Percentiles rank a stretch among this genome's conserved stretches.
Conservation (phyloP, 805 yeast genomes). For the Yamadazyma tumulicola region DNA sequence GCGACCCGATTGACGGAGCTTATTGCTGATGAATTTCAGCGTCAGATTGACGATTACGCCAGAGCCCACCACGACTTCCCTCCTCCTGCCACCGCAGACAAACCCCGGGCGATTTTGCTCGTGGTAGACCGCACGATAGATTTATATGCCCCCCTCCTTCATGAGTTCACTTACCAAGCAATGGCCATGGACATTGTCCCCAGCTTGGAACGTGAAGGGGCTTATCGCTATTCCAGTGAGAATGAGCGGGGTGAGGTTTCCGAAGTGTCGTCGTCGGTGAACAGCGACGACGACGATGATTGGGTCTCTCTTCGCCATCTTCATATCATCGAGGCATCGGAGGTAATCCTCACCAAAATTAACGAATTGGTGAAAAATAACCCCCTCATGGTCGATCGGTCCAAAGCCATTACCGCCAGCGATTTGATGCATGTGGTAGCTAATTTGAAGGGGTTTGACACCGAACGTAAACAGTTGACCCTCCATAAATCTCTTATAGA, state of each 20-base stretch:
- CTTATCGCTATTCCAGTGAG: constrained; percentile 52
- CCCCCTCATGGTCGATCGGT: constrained; percentile 69
- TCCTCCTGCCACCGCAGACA: constrained; percentile 47
- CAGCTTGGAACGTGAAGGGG: constrained; percentile 38
- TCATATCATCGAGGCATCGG: constrained; percentile 74
- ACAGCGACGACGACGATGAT: constrained; percentile 62
- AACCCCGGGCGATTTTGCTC: constrained; percentile 70
- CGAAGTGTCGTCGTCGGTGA: constrained; percentile 38
- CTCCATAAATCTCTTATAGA: constrained; percentile 61
- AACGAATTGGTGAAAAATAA: constrained; percentile 67
- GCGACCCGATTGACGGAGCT: constrained; percentile 62
- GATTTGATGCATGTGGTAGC: constrained; percentile 77
- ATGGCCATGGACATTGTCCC: constrained; percentile 75
- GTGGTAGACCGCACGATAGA: constrained; percentile 85
- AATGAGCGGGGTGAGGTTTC: constrained; percentile 44
- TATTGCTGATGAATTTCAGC: constrained; percentile 71
- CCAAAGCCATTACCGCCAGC: constrained; percentile 59
- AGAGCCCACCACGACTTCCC: constrained; percentile 61
- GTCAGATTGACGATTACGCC: constrained; percentile 70
- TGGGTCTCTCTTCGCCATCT: constrained; percentile 71
- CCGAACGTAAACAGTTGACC: constrained; percentile 57
- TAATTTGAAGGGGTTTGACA: constrained; percentile 62
- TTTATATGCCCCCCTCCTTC: constrained; percentile 76
- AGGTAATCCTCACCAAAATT: constrained; percentile 53
- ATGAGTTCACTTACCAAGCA: constrained; percentile 89